Evolutionary conservation across 2,329 filamentous ascomycete genomes (phyloP), one percentile per base, ranked within the genome.

Genomic region (Helminthosporium solani): DNA sequence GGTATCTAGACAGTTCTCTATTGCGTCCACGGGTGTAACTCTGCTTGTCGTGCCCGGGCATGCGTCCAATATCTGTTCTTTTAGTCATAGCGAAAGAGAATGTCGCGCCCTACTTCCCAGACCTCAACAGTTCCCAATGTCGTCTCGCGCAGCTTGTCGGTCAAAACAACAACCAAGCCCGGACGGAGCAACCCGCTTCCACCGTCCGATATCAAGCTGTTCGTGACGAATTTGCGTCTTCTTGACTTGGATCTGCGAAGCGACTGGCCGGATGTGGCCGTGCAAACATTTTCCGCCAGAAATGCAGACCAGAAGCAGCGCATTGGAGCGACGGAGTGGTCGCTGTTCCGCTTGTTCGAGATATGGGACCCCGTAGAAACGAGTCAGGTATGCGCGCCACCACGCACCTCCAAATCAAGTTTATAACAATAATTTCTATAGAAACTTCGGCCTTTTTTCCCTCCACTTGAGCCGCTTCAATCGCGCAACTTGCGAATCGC

Each of bases 361-460:
- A 73, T 95, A 2, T 96, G 90, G 86, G 88, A 96, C 63, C 80
- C 82, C 0, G 81, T 86, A 9, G 86, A 88, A 59, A 82, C 90
- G 15, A 80, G 81, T 52, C 85, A 86, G 73, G 88, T 90, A 77
- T 33, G 49, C 38, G 36, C 27, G 27, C n/a, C 43, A 28, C 36
- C 5, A 35, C 2, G 16, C 16, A 12, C 16, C 28, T 12, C 16
- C 39, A 1, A 11, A 8, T n/a, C 25, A 41, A 33, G 14, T 15
- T 12, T 21, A 38, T 7, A 33, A 45, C 53, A 23, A 58, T 28
- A 4, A 9, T 2, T 5, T 3, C 5, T 8, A 12, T 40, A 92
- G 87, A 96, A 94, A 78, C 78, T 97, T 8, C 85, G 86, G 47
- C 88, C 90, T 0, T 94, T 92, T 75, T 97, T 95, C 64, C 94